These are phyloP conservation scores for Tuber melanosporum DNA, from an alignment of 495 filamentous ascomycete species.

Conservation along the genomic window DNA sequence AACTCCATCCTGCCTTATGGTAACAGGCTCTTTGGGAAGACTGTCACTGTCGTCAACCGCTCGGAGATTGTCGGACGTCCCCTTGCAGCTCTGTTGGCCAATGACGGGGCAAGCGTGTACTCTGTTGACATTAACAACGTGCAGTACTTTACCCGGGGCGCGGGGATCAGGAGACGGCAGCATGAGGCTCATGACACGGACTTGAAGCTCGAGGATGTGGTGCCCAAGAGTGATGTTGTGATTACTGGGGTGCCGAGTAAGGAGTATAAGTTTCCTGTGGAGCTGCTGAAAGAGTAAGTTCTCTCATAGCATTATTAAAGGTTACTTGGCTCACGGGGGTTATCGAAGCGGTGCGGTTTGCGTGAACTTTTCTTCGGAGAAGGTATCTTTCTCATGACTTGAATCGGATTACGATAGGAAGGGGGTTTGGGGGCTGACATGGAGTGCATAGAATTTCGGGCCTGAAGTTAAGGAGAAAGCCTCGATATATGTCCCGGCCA, in stretches of 20 bases:
- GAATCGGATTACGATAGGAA: not conserved
- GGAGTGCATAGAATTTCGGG: constrained; percentile 68
- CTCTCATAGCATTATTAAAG: not conserved
- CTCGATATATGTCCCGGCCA: constrained; percentile 92
- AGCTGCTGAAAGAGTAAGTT: constrained; percentile 61
- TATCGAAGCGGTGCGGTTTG: constrained; percentile 65
- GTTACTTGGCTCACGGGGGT: constrained; percentile 1
- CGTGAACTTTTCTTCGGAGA: constrained; percentile 94
- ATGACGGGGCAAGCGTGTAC: constrained; percentile 93
- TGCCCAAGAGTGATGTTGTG: constrained; percentile 84
- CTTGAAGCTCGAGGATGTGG: constrained; percentile 67
- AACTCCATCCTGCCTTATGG: constrained; percentile 92
- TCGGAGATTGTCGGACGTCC: constrained; percentile 92
- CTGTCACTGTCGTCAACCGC: constrained; percentile 89
- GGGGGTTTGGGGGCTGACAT: constrained; percentile 10
- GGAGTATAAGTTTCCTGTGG: constrained; percentile 77
- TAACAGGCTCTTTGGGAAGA: constrained; percentile 83
- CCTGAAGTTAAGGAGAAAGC: constrained; percentile 84
- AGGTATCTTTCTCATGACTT: constrained; percentile 46
- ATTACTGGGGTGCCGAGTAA: constrained; percentile 87
- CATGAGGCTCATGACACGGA: constrained; percentile 79
- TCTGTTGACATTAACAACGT: constrained; percentile 86
- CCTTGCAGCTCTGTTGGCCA: constrained; percentile 87
- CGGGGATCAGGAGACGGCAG: constrained; percentile 68
- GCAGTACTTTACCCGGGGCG: constrained; percentile 84